A percentile compares a stretch with the other conserved stretches of the same genome.
phyloP scores from a whole-genome alignment of 495 filamentous ascomycete genomes.

The Xeromyces bisporus region DNA sequence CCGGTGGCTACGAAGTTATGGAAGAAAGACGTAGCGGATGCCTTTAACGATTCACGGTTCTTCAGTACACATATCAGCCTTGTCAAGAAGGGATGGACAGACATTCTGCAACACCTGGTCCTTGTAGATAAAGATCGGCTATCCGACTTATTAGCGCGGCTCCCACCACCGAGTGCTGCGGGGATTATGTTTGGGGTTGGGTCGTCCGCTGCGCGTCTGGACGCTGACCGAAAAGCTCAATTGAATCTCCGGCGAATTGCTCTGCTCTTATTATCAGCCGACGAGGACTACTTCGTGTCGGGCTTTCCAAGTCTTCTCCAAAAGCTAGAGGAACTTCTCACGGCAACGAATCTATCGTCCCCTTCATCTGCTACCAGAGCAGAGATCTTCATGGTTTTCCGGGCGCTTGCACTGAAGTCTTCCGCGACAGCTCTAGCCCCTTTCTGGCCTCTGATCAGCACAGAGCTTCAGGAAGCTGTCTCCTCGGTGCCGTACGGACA shows the following conservation, averaged over 20 bases:
- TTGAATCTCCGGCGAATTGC: slow-evolving; percentile 76
- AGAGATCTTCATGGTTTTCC: slow-evolving; percentile 78
- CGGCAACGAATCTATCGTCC: slow-evolving; percentile 74
- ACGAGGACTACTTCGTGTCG: slow-evolving; percentile 58
- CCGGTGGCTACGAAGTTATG: slow-evolving; percentile 71
- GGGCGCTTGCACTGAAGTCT: slow-evolving; percentile 59
- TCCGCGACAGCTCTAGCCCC: slow-evolving; percentile 60
- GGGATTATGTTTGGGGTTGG: slow-evolving; percentile 97
- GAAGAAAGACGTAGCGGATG: slow-evolving; percentile 85
- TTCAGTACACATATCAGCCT: slow-evolving; percentile 50
- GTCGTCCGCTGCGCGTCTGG: slow-evolving; percentile 78
- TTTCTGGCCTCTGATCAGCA: slow-evolving; percentile 80
- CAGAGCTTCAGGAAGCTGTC: slow-evolving; percentile 69
- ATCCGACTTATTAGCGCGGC: slow-evolving; percentile 56
- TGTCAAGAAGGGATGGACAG: slow-evolving; percentile 61
- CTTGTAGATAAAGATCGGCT: slow-evolving; percentile 77
- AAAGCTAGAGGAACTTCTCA: slow-evolving; percentile 71
- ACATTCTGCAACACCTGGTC: slow-evolving; percentile 65
- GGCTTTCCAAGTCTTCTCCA: slow-evolving; percentile 59
- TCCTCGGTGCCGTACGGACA: slow-evolving; percentile 54
- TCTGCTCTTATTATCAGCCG: slow-evolving; percentile 55
- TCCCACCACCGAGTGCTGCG: slow-evolving; percentile 78
- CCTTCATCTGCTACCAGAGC: slow-evolving; percentile 79
- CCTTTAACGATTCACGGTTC: slow-evolving; percentile 78
- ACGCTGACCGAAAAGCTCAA: slow-evolving; percentile 87